phyloP scores from a whole-genome alignment of 306 rosid species.

The Malus asiatica region DNA sequence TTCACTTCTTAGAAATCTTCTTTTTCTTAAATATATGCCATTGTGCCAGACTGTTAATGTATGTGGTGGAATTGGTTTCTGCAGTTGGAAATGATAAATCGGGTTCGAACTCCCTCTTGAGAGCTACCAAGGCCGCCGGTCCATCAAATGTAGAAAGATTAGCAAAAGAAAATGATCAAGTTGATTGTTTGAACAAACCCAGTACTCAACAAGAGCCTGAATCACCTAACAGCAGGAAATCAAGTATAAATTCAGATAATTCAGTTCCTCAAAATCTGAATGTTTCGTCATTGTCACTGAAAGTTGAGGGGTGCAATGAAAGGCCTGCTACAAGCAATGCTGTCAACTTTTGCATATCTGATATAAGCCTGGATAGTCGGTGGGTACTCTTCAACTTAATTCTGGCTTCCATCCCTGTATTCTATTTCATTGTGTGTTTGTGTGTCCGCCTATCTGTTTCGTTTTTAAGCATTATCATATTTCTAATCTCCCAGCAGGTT shows the following conservation, averaged over 20 bases:
- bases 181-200: constrained; percentile 17
- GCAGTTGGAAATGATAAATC: constrained; percentile 18
- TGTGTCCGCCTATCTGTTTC: background rate
- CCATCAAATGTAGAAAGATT: constrained; percentile 28
- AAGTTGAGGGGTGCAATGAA: constrained; percentile 21
- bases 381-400: constrained; percentile 24
- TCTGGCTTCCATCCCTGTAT: background rate
- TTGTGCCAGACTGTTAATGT: constrained; percentile 2
- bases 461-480: background rate
- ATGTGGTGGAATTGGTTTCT: background rate
- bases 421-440: background rate
- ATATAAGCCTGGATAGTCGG: constrained; percentile 40
- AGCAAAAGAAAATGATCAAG: constrained; percentile 21
- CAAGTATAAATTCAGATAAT: constrained; percentile 17
- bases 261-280: constrained; percentile 15
- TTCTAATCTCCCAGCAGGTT: constrained; percentile 24
- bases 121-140: constrained; percentile 8
- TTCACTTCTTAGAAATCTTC: background rate
- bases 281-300: constrained; percentile 12
- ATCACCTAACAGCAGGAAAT: constrained; percentile 7
- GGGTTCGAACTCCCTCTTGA: constrained; percentile 7
- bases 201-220: constrained; percentile 18
- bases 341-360: constrained; percentile 12
- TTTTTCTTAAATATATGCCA: background rate
- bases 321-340: constrained; percentile 12